Conservation (phyloP, 1,284 basidiomycete species). For the Athelia sp. region DNA sequence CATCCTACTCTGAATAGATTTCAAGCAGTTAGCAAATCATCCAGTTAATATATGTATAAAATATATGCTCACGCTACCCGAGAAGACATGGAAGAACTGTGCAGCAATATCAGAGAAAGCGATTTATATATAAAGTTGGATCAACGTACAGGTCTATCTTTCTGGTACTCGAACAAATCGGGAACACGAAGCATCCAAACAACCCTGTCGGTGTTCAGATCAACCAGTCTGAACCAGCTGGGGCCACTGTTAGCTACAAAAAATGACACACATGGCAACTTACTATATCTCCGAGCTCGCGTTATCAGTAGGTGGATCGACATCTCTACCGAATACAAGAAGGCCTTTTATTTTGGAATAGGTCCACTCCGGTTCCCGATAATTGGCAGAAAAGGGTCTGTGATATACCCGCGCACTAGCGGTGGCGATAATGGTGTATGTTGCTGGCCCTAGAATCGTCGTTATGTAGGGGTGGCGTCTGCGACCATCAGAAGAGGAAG, state of each 20-base stretch:
- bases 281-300: constrained; percentile 4
- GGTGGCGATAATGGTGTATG: not conserved
- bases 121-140: not conserved
- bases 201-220: constrained; percentile 67
- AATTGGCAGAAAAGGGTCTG: constrained; percentile 40
- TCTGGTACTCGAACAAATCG: constrained; percentile 73
- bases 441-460: not conserved
- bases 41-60: constrained; percentile 1
- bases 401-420: constrained; percentile 44
- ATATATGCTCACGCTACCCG: constrained; percentile 62
- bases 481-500: not conserved
- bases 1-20: constrained; percentile 56
- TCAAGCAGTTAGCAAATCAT: constrained; percentile 3
- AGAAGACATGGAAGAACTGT: constrained; percentile 86
- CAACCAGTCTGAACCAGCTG: constrained; percentile 74
- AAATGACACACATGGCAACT: constrained; percentile 11
- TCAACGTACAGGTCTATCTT: constrained; percentile 65
- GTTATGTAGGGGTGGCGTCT: not conserved
- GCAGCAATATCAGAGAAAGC: not conserved
- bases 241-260: constrained; percentile 20
- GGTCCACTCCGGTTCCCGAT: constrained; percentile 49
- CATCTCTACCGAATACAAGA: constrained; percentile 67
- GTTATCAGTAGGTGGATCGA: constrained; percentile 28
- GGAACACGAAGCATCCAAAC: constrained; percentile 90
- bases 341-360: constrained; percentile 71